Evolutionary conservation across 1,284 basidiomycete genomes (phyloP).

Genomic region (Fistulina hepatica): DNA sequence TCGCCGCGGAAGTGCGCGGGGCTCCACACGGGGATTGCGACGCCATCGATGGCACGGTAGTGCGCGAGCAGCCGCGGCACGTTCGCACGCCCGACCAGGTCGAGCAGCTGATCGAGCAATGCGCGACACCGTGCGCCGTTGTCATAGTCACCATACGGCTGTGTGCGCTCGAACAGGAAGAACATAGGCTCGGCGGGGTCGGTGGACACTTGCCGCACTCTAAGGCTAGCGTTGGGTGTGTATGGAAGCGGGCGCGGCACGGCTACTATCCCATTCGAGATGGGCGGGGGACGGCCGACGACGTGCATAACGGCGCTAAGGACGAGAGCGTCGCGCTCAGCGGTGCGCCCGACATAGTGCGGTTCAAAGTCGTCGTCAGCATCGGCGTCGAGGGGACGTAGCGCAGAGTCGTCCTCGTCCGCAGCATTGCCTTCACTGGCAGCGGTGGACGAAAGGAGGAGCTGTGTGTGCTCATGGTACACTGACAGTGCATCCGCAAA

Average conservation of each 20-base stretch:
- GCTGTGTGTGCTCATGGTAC: conserved; percentile 3
- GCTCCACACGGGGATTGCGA: conserved; percentile 14
- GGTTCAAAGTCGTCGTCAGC: conserved; percentile 15
- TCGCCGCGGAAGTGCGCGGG: conserved; percentile 12
- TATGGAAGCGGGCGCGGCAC: background rate
- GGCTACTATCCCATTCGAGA: too few species aligned
- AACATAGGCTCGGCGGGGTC: conserved; percentile 13
- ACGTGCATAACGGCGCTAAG: conserved; percentile 13
- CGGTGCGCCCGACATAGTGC: conserved; percentile 14
- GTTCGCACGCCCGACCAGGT: conserved; percentile 13
- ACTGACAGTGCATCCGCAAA: conserved; percentile 11
- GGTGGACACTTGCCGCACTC: conserved; percentile 15
- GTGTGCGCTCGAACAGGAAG: conserved; percentile 14
- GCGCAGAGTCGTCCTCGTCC: conserved; percentile 10
- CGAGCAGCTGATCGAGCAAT: conserved; percentile 12
- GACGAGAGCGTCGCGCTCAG: conserved; percentile 13
- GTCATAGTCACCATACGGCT: conserved; percentile 13
- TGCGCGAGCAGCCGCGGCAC: conserved; percentile 13
- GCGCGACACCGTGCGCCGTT: conserved; percentile 13
- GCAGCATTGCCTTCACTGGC: background rate
- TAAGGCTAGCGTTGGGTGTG: conserved; percentile 6
- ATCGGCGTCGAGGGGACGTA: conserved; percentile 13
- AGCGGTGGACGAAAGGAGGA: conserved; percentile 1
- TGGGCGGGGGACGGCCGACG: conserved; percentile 10
- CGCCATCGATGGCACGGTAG: conserved; percentile 12